Percentiles rank a stretch among this genome's conserved stretches.
These are phyloP conservation scores for Trypanosoma congolense DNA, from an alignment of 208 protist species.

Conservation along the genomic window DNA sequence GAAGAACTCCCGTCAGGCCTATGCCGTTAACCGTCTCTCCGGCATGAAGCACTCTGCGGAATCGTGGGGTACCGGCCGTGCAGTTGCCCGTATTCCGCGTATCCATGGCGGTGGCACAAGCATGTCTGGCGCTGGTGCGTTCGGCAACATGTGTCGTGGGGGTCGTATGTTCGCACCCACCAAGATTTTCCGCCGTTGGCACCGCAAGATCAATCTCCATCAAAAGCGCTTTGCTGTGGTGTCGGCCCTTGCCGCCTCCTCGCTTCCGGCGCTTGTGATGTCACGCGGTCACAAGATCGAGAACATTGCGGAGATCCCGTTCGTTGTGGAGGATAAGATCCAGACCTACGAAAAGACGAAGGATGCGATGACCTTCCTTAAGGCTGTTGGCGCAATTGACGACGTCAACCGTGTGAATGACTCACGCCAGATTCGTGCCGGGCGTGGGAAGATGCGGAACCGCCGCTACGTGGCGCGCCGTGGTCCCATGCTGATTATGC, in stretches of 20 bases:
- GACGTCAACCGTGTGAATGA: conserved; percentile 95
- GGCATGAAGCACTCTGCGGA: conserved; percentile 97
- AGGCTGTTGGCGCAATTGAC: conserved; percentile 86
- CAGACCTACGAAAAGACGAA: conserved; percentile 94
- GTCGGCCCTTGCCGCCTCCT: conserved; percentile 97
- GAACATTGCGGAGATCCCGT: conserved; percentile 93
- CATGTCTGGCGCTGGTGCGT: conserved; percentile 97
- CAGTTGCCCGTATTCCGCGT: conserved; percentile 99
- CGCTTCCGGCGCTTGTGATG: conserved; percentile 94
- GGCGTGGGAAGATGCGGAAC: conserved; percentile 97
- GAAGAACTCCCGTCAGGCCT: conserved; percentile 98
- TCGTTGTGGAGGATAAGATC: conserved; percentile 92
- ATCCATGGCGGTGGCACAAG: conserved; percentile 97
- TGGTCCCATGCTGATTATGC: conserved; percentile 97
- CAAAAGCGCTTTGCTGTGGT: conserved; percentile 95
- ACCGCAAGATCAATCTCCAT: conserved; percentile 96
- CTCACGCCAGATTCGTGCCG: conserved; percentile 88
- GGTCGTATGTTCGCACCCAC: conserved; percentile 99
- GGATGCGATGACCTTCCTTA: conserved; percentile 93
- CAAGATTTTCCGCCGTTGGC: conserved; percentile 97
- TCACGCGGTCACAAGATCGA: conserved; percentile 97
- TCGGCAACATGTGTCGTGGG: conserved; percentile 99
- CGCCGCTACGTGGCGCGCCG: conserved; percentile 91
- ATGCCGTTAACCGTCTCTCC: conserved; percentile 92
- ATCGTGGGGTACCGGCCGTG: conserved; percentile 99